Evolutionary conservation across 1,284 basidiomycete genomes (phyloP), one percentile per base, ranked within the genome.

Genomic region (Ganoderma meredithae): DNA sequence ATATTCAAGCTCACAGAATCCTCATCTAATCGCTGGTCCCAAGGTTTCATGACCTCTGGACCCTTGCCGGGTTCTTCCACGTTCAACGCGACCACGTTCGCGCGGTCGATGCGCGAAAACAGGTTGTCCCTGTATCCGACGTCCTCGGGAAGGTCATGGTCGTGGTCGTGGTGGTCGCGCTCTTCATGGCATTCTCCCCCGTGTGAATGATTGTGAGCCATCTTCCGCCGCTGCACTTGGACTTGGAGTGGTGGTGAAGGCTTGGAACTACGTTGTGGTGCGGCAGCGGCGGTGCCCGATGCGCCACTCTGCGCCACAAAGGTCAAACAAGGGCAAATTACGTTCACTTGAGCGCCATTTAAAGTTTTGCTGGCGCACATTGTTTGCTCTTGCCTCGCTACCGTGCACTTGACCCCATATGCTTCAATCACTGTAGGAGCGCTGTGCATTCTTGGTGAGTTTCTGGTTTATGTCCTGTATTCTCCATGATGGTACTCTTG

Each of bases 31-130:
- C 93, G 85, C 71, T 89, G 79, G 73, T 94, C 81, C 93, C 93
- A 95, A 1, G 93, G 90, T 76, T 95, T 95, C 70, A 95, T 88
- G 44, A 92, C 80, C 47, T 83, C 82, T 3, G 84, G 81, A 27
- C 86, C 87, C 44, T 80, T 76, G 0, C 79, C 83, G 1, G 76
- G 76, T 19, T 76, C 73, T n/a, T 78, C 79, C 12, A 84, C 84
- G 74, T 95, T 95, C 56, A 95, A 79, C 27, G 89, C 91, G 58
- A 91, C 83, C 58, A 93, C 90, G 74, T 95, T 92, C 55, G 83
- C 78, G 56, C 88, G 86, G 78, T 95, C 92, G 71, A 95, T 92
- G 67, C 89, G 83, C 2, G 80, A 73, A 76, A 83, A 94, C 3
- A 95, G 81, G 74, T 90, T 94, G 73, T 93, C 91, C 63, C 89